These are phyloP conservation scores for Hordeum pubiflorum DNA, from an alignment of 202 grass and related monocot genomes.

Conservation along the genomic window DNA sequence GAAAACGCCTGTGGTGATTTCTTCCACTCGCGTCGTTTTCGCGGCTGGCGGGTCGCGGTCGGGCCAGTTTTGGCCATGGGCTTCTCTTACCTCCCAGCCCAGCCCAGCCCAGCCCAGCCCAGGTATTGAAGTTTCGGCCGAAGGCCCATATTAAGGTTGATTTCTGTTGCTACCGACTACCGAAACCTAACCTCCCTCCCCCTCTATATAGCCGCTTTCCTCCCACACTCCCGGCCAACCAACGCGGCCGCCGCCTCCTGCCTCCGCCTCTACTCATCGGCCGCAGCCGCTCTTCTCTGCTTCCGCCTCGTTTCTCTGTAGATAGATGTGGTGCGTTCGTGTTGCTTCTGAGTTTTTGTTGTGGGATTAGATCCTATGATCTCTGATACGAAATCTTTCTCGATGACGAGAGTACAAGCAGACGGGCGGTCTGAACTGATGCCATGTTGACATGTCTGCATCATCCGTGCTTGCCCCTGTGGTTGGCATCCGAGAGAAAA, in stretches of 20 bases:
- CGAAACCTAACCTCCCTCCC: background rate
- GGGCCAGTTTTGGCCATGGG: background rate
- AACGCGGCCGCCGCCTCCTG: background rate
- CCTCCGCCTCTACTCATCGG: background rate
- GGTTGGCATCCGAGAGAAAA: constrained; percentile 55
- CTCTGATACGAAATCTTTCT: constrained; percentile 8
- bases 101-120: no score
- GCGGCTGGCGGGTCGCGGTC: background rate
- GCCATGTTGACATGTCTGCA: constrained; percentile 96
- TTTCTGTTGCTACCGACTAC: background rate
- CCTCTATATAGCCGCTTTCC: background rate
- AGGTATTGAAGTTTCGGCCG: background rate
- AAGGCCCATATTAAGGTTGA: background rate
- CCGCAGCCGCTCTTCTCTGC: background rate
- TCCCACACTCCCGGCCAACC: no score
- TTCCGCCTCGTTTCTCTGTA: background rate
- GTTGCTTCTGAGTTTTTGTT: background rate
- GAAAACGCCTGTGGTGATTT: no score
- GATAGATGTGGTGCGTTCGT: background rate
- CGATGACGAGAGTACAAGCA: constrained; percentile 65
- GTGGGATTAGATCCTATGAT: background rate
- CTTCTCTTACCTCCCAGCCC: background rate
- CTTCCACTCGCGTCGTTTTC: background rate
- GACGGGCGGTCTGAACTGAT: constrained; percentile 99
- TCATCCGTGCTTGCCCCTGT: constrained; percentile 21